Evolutionary conservation across 225 moss, liverwort and hornwort genomes (phyloP), one percentile per base, ranked within the genome.

Genomic region (Marchantia polymorpha): DNA sequence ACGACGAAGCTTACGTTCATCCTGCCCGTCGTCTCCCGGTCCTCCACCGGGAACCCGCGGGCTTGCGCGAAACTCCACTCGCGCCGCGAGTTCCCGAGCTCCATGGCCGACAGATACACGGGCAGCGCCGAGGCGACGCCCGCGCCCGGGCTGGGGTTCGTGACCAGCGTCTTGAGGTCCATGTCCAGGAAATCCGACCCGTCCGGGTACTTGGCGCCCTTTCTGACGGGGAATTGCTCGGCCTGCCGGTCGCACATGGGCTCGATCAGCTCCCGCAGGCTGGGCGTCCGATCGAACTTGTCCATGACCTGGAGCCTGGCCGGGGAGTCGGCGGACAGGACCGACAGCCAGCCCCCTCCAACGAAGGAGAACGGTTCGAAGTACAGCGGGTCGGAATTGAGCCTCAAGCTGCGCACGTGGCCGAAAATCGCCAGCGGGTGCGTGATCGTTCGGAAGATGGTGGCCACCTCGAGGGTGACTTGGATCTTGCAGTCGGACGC

Each of bases 261-360:
- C 6, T 54, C 52, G 27, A 73, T 73, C 73, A 73, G 17, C 50
- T 54, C 52, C 52, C 3, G 5, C 0, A 73, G 54, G 27, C 52
- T 73, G 7, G 73, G 73, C 27, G 73, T 12, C 25, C 73, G 73
- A 11, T 8, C 53, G 25, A 29, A 73, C 22, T 52, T 52, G 20
- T 73, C 11, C 73, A 73, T 73, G n/a, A 73, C 12, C 10, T 73
- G 52, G 3, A 54, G 54, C 50, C 12, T 73, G 52, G 13, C 19
- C 19, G 6, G 7, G 10, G 73, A 54, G 27, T 52, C 25, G 10
- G 73, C 20, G 12, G 73, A 73, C 22, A 73, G 10, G 15, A 73
- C 73, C 12, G 73, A 52, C 23, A 73, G 73, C 73, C 73, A 73
- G 12, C 73, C 73, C 22, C 52, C 73, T 52, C 73, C 73, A 19